Percentiles rank a stretch among this genome's conserved stretches.
Conservation (phyloP, 2,329 filamentous ascomycete genomes). For the Graphiopsis chlorocephala region DNA sequence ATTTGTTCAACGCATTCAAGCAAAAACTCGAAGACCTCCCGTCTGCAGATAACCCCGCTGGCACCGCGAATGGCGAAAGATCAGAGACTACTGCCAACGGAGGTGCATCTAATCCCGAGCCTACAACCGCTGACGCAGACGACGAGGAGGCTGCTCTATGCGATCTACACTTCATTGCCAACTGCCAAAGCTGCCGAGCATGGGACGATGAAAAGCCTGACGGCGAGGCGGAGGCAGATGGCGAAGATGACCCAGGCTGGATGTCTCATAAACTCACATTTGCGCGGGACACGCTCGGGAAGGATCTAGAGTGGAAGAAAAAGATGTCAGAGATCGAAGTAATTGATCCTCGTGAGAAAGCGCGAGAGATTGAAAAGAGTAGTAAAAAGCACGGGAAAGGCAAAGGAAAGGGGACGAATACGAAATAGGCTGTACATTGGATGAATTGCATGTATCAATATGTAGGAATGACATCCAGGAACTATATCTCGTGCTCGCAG, state of each 20-base stretch:
- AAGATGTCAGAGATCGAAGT: slow-evolving; percentile 86
- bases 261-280: slow-evolving; percentile 84
- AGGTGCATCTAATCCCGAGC: neutral
- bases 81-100: slow-evolving; percentile 8
- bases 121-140: slow-evolving; percentile 45
- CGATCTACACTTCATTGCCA: slow-evolving; percentile 92
- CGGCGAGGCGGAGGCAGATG: slow-evolving; percentile 56
- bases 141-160: slow-evolving; percentile 72
- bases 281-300: slow-evolving; percentile 84
- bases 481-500: no score
- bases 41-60: neutral
- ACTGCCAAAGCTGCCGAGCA: slow-evolving; percentile 85
- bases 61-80: slow-evolving; percentile 4
- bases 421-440: neutral
- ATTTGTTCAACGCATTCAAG: slow-evolving; percentile 75
- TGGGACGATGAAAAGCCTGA: slow-evolving; percentile 70
- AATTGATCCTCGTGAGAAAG: slow-evolving; percentile 61
- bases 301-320: slow-evolving; percentile 83
- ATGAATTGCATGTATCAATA: neutral
- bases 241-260: slow-evolving; percentile 64
- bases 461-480: neutral
- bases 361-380: slow-evolving; percentile 27
- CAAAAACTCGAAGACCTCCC: slow-evolving; percentile 62
- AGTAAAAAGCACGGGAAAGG: slow-evolving; percentile 26
- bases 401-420: slow-evolving; percentile 14